phyloP scores from a whole-genome alignment of 192 early-diverging fungal genomes.

The Backusella circina region DNA sequence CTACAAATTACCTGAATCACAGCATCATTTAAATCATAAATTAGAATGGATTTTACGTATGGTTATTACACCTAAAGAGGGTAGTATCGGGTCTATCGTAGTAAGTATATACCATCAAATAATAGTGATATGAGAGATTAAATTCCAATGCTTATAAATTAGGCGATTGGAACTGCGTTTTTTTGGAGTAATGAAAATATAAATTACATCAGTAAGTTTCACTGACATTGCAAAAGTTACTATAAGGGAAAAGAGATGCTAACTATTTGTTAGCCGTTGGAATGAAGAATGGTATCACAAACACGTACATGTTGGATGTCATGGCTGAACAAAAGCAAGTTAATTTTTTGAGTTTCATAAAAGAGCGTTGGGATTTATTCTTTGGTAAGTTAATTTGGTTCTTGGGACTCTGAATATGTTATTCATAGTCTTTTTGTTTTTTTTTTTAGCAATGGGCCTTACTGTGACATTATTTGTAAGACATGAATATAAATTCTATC shows the following conservation, averaged over 20 bases:
- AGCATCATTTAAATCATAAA: neutral
- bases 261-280: neutral
- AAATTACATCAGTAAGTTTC: constrained; percentile 16
- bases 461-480: neutral
- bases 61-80: constrained; percentile 18
- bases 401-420: neutral
- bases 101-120: neutral
- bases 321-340: constrained; percentile 5
- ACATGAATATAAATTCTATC: neutral
- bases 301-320: constrained; percentile 6
- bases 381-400: neutral
- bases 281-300: neutral
- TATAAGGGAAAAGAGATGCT: neutral
- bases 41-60: constrained; percentile 14
- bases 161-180: neutral
- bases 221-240: neutral
- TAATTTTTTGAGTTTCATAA: constrained; percentile 15
- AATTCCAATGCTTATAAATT: neutral
- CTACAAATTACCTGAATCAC: neutral
- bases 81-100: neutral
- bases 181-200: neutral
- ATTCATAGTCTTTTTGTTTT: neutral
- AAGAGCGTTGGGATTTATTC: constrained; percentile 11
- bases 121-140: neutral
- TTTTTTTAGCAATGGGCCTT: neutral